Conservation (phyloP, 495 filamentous ascomycete species). For the Acidomyces sp. region DNA sequence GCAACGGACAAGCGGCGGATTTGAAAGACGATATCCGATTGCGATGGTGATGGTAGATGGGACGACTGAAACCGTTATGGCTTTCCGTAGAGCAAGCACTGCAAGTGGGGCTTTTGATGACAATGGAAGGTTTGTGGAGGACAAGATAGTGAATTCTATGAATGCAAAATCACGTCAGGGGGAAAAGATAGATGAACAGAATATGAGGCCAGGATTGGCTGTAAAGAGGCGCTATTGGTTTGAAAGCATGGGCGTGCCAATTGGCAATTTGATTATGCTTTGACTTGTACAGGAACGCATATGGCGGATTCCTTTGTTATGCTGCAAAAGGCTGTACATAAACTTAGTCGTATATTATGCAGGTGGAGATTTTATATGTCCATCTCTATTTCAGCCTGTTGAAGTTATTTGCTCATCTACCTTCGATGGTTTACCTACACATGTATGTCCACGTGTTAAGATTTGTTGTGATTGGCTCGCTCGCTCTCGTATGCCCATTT, state of each 20-base stretch:
- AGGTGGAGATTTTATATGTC: no score
- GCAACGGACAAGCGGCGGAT: conserved; percentile 58
- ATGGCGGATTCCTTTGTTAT: no score
- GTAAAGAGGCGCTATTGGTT: conserved; percentile 67
- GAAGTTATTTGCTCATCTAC: no score
- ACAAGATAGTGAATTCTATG: not conserved
- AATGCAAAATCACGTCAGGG: not conserved
- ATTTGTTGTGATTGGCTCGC: no score
- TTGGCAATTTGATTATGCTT: conserved; percentile 68
- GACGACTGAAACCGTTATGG: conserved; percentile 42
- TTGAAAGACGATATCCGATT: conserved; percentile 59
- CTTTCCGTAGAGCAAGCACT: conserved; percentile 65
- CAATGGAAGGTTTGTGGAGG: conserved; percentile 5
- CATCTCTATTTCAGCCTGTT: no score
- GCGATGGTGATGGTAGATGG: conserved; percentile 72
- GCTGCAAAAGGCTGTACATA: no score
- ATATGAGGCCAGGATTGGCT: conserved; percentile 36
- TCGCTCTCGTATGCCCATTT: no score
- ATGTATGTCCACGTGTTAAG: no score
- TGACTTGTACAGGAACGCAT: no score
- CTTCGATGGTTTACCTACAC: no score
- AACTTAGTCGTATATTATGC: no score
- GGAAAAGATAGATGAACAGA: not conserved
- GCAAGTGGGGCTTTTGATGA: conserved; percentile 56
- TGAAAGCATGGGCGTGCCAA: conserved; percentile 64